Conservation (phyloP, 2,329 filamentous ascomycete species). For the Xylogone sp. region DNA sequence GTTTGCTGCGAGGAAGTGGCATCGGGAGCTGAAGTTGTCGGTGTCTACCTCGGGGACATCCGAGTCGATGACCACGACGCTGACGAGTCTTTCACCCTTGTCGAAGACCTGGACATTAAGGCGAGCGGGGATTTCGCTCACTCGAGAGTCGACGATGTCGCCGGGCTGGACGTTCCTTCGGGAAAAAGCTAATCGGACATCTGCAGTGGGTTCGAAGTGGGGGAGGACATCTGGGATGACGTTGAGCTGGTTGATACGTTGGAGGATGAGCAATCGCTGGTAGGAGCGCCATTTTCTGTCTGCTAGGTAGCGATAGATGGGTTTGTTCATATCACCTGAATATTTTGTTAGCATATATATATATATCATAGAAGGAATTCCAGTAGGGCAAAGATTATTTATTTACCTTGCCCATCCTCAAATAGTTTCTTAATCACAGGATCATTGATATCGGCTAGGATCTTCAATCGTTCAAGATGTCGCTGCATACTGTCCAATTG, state of each 20-base stretch:
- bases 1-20: constrained; percentile 82
- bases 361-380: too few species aligned
- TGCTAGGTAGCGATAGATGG: constrained; percentile 89
- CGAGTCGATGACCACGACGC: constrained; percentile 80
- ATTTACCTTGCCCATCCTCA: constrained; percentile 82
- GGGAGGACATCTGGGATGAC: constrained; percentile 87
- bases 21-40: constrained; percentile 75
- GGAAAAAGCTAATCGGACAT: constrained; percentile 79
- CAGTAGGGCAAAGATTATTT: constrained; percentile 23
- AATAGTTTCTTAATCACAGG: constrained; percentile 89
- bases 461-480: constrained; percentile 75
- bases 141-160: constrained; percentile 68
- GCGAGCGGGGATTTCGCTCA: constrained; percentile 70
- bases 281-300: constrained; percentile 84
- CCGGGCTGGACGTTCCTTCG: constrained; percentile 69
- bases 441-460: constrained; percentile 91
- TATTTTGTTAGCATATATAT: not conserved
- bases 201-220: constrained; percentile 70
- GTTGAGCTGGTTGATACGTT: constrained; percentile 82
- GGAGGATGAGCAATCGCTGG: constrained; percentile 72
- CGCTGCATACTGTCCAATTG: constrained; percentile 66
- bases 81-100: constrained; percentile 74
- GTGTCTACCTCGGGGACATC: constrained; percentile 79
- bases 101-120: constrained; percentile 85
- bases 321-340: constrained; percentile 89